Evolutionary conservation across 805 yeast genomes (phyloP).

Genomic region (Candida corydali): DNA sequence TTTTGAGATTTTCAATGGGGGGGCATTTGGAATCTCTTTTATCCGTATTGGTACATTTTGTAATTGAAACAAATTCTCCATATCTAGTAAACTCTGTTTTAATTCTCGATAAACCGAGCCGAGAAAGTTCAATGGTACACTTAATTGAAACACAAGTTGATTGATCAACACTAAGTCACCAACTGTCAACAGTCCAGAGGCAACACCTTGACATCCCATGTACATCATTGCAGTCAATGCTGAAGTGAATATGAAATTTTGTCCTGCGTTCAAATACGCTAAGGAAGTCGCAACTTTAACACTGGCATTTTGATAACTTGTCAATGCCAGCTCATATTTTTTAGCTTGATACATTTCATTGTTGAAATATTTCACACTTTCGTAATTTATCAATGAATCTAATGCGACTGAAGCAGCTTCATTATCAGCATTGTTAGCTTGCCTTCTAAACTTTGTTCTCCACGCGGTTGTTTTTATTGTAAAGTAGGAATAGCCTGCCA

Average conservation of each 20-base stretch:
- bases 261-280: slow-evolving; percentile 76
- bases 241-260: slow-evolving; percentile 73
- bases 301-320: slow-evolving; percentile 68
- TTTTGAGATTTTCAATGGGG: slow-evolving; percentile 47
- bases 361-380: slow-evolving; percentile 91
- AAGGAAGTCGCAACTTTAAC: slow-evolving; percentile 82
- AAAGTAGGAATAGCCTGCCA: slow-evolving; percentile 83
- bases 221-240: slow-evolving; percentile 98
- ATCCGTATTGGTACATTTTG: slow-evolving; percentile 72
- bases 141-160: slow-evolving; percentile 91
- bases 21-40: slow-evolving; percentile 58
- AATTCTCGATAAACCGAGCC: slow-evolving; percentile 95
- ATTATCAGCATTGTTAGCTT: slow-evolving; percentile 88
- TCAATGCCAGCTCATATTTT: slow-evolving; percentile 75
- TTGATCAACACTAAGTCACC: slow-evolving; percentile 94
- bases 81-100: slow-evolving; percentile 87
- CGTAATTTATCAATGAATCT: slow-evolving; percentile 90
- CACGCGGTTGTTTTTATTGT: slow-evolving; percentile 93
- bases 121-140: slow-evolving; percentile 89
- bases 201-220: slow-evolving; percentile 94
- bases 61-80: slow-evolving; percentile 89
- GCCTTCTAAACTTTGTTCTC: slow-evolving; percentile 88
- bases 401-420: slow-evolving; percentile 92
- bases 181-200: slow-evolving; percentile 74
- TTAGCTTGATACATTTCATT: slow-evolving; percentile 76